Percentiles rank a stretch among this genome's conserved stretches.
Evolutionary conservation across 106 monocot species (phyloP).

Genomic region (Acorus calamus): DNA sequence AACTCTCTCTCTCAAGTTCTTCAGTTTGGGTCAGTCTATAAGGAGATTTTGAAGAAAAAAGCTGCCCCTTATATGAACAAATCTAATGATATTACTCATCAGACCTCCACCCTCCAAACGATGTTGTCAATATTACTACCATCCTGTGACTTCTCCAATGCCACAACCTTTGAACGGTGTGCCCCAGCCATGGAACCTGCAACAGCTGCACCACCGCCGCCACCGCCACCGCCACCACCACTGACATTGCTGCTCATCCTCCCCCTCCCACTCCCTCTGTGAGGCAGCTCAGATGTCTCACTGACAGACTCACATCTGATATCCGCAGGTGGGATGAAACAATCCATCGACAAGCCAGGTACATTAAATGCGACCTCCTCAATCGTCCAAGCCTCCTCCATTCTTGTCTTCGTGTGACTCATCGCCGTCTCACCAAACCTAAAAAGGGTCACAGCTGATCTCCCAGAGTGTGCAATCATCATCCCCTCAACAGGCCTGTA

Average conservation of each 20-base stretch:
- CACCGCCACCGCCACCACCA: slow-evolving; percentile 1
- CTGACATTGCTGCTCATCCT: not conserved
- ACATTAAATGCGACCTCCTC: slow-evolving; percentile 61
- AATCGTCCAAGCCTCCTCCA: slow-evolving; percentile 62
- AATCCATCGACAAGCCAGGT: slow-evolving; percentile 50
- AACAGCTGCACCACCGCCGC: slow-evolving; percentile 1
- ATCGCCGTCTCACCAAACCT: slow-evolving; percentile 41
- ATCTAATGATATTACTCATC: not conserved
- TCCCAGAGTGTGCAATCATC: slow-evolving; percentile 54
- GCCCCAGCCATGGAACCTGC: not conserved
- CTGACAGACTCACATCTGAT: slow-evolving; percentile 17
- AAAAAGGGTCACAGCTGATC: slow-evolving; percentile 43
- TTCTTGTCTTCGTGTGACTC: slow-evolving; percentile 49
- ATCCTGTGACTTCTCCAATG: slow-evolving; percentile 4
- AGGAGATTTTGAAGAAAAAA: too few relatives aligned
- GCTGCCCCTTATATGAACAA: slow-evolving; percentile 9
- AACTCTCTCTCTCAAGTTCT: too few relatives aligned
- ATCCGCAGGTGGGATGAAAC: slow-evolving; percentile 59
- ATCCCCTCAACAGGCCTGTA: slow-evolving; percentile 45
- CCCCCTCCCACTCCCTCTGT: slow-evolving; percentile 15
- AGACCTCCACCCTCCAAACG: slow-evolving; percentile 20
- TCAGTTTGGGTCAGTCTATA: too few relatives aligned
- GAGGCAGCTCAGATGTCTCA: slow-evolving; percentile 31
- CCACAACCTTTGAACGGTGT: slow-evolving; percentile 14
- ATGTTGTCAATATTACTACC: not conserved